Percentiles rank a stretch among this genome's conserved stretches.
phyloP scores from a whole-genome alignment of 768 basidiomycete species.

The Pulveroboletus sp. region DNA sequence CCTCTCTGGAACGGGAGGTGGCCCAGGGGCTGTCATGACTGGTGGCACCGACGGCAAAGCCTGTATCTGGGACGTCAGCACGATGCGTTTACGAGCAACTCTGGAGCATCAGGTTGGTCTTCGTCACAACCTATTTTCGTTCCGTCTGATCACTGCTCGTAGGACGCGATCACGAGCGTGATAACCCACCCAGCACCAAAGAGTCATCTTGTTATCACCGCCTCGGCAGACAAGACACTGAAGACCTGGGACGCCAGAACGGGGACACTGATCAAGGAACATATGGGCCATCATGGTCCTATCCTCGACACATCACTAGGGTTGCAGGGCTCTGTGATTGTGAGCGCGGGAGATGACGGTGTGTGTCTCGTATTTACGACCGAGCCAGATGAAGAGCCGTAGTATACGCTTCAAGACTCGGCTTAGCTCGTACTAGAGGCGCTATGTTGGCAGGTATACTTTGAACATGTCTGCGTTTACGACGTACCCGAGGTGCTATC shows the following conservation, averaged over 20 bases:
- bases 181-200: slow-evolving; percentile 71
- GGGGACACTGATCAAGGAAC: slow-evolving; percentile 70
- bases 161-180: slow-evolving; percentile 88
- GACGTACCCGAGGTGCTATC: too few relatives aligned
- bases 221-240: slow-evolving; percentile 81
- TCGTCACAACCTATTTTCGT: not conserved
- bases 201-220: slow-evolving; percentile 75
- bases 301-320: slow-evolving; percentile 75
- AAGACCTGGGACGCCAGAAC: slow-evolving; percentile 92
- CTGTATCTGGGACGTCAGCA: slow-evolving; percentile 91
- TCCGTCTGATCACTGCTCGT: slow-evolving; percentile 8
- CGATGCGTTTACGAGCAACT: slow-evolving; percentile 78
- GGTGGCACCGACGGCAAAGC: slow-evolving; percentile 93
- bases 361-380: slow-evolving; percentile 80
- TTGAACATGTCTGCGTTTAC: too few relatives aligned
- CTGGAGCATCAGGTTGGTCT: slow-evolving; percentile 72
- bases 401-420: too few relatives aligned
- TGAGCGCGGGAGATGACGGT: slow-evolving; percentile 91
- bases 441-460: too few relatives aligned
- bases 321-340: slow-evolving; percentile 62
- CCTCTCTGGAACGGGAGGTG: slow-evolving; percentile 51
- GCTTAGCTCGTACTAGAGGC: too few relatives aligned
- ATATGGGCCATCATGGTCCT: slow-evolving; percentile 77
- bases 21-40: slow-evolving; percentile 63
- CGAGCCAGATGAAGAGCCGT: slow-evolving; percentile 30